Evolutionary conservation across 139 green algal species (phyloP).

Genomic region (Tetradesmus obliquus): DNA sequence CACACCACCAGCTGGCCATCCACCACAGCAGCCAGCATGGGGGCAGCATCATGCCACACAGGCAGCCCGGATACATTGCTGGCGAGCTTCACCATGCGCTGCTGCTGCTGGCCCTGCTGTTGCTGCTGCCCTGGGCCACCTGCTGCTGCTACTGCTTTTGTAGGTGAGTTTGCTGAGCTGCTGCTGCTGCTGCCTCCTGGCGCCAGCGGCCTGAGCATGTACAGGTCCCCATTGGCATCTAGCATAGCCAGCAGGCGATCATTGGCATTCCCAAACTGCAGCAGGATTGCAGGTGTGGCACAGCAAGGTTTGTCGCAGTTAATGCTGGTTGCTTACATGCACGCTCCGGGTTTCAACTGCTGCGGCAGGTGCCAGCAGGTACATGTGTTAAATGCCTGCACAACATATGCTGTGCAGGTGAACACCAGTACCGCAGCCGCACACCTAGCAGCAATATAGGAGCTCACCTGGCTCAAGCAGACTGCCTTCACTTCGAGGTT

Average conservation of each 20-base stretch:
- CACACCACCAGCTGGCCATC: conserved; percentile 77
- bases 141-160: background rate
- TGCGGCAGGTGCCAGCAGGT: background rate
- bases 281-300: background rate
- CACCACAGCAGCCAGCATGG: conserved; percentile 78
- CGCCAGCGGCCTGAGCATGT: conserved; percentile 59
- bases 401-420: background rate
- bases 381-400: background rate
- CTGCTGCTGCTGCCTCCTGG: background rate
- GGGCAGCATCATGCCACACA: conserved; percentile 73
- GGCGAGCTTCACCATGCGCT: conserved; percentile 69
- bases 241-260: conserved; percentile 78
- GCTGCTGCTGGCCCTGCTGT: conserved; percentile 14
- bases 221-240: conserved; percentile 82
- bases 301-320: background rate
- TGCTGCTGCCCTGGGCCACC: conserved; percentile 32
- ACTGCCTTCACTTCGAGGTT: conserved; percentile 68
- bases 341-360: background rate
- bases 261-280: conserved; percentile 20
- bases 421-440: background rate
- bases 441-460: background rate
- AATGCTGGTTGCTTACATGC: background rate
- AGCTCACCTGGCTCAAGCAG: conserved; percentile 66
- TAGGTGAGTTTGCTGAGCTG: background rate
- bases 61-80: conserved; percentile 69